Conservation (phyloP, 176 grass and related monocot species). For the Lolium multiflorum region DNA sequence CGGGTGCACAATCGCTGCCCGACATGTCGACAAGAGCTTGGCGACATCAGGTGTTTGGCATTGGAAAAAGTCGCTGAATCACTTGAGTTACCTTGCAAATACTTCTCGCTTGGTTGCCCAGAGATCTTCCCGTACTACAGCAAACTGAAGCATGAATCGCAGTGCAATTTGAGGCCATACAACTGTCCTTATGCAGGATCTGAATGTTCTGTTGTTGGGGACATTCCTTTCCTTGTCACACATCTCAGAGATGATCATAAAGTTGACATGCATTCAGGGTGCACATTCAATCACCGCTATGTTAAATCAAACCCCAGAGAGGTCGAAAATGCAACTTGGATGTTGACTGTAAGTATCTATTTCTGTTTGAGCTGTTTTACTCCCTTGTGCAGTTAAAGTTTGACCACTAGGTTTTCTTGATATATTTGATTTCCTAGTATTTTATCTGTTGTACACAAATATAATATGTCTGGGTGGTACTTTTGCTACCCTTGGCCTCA, state of each 20-base stretch:
- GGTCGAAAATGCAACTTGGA: slow-evolving; percentile 97
- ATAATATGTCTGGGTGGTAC: neutral
- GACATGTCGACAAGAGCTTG: slow-evolving; percentile 89
- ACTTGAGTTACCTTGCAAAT: slow-evolving; percentile 90
- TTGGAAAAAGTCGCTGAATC: slow-evolving; percentile 98
- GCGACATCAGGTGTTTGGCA: slow-evolving; percentile 92
- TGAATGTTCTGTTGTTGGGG: slow-evolving; percentile 79
- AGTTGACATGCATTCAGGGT: slow-evolving; percentile 93
- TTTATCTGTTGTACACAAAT: neutral
- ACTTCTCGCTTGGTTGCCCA: slow-evolving; percentile 69
- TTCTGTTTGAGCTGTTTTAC: neutral
- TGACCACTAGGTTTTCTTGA: neutral
- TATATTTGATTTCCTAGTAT: slow-evolving; percentile 17
- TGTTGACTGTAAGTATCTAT: slow-evolving; percentile 86
- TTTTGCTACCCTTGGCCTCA: neutral
- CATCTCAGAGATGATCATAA: slow-evolving; percentile 92
- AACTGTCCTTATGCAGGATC: slow-evolving; percentile 95
- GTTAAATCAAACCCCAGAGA: slow-evolving; percentile 90
- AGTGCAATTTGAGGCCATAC: slow-evolving; percentile 90
- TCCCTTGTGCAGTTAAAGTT: neutral
- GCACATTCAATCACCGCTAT: slow-evolving; percentile 97
- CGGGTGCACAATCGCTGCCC: slow-evolving; percentile 92
- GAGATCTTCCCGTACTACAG: slow-evolving; percentile 89
- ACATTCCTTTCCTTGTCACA: slow-evolving; percentile 79
- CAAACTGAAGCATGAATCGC: slow-evolving; percentile 89